Conservation (phyloP, 345 rosid genomes). For the Combretum micranthum region DNA sequence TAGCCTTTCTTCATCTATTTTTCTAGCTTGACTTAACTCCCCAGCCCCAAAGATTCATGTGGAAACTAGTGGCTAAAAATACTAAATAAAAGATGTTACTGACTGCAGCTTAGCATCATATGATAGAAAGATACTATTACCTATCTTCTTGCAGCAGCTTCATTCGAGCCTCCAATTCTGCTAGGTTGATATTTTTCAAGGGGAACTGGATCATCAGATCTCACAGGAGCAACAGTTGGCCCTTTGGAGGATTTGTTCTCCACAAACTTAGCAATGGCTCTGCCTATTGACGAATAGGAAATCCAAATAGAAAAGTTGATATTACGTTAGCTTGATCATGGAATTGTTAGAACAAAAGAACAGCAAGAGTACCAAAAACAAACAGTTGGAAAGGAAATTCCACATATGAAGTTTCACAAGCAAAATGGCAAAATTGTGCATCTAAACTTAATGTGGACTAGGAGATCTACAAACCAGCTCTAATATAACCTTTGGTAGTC, state of each 20-base stretch:
- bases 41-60: no score
- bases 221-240: constrained; percentile 32
- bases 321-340: neutral
- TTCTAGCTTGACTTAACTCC: no score
- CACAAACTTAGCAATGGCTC: constrained; percentile 53
- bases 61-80: neutral
- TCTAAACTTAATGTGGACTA: neutral
- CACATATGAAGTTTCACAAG: neutral
- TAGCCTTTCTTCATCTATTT: no score
- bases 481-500: no score
- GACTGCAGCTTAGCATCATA: neutral
- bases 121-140: constrained; percentile 18
- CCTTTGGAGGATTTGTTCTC: constrained; percentile 18
- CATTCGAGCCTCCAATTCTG: constrained; percentile 67
- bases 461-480: no score
- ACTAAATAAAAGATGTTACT: neutral
- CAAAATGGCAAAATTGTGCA: neutral
- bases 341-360: no score
- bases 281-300: constrained; percentile 38
- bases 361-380: neutral
- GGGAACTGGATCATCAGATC: constrained; percentile 27
- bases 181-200: constrained; percentile 62
- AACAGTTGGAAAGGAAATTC: neutral
- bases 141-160: constrained; percentile 63
- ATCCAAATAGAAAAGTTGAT: neutral